A percentile compares a stretch with the other conserved stretches of the same genome.
These are phyloP conservation scores for Detonula confervacea DNA, from an alignment of 352 stramenopile species.

Conservation along the genomic window DNA sequence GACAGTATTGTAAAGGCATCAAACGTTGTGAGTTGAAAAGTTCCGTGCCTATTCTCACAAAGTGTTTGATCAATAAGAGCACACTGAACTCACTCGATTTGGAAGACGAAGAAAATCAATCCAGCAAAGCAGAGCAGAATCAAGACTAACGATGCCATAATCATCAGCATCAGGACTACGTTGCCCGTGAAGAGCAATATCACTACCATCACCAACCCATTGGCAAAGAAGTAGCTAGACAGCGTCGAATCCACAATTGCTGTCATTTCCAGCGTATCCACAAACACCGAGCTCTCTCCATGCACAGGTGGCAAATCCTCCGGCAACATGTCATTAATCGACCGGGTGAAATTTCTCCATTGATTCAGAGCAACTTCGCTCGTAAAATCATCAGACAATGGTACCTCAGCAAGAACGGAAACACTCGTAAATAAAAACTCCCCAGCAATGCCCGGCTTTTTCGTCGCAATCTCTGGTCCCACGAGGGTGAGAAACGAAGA, in stretches of 20 bases:
- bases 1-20: neutral
- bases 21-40: neutral
- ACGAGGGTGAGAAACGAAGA: slow-evolving; percentile 12
- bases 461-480: slow-evolving; percentile 32
- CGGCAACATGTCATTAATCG: slow-evolving; percentile 29
- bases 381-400: neutral
- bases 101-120: slow-evolving; percentile 23
- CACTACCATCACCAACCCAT: slow-evolving; percentile 28
- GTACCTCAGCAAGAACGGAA: slow-evolving; percentile 27
- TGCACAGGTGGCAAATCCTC: slow-evolving; percentile 16
- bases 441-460: slow-evolving; percentile 25
- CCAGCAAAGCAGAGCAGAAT: slow-evolving; percentile 35
- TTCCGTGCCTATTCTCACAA: neutral
- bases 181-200: slow-evolving; percentile 37
- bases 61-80: neutral
- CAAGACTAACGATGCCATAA: slow-evolving; percentile 19
- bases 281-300: slow-evolving; percentile 10
- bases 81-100: slow-evolving; percentile 21
- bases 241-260: slow-evolving; percentile 43
- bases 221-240: slow-evolving; percentile 37
- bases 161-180: slow-evolving; percentile 30
- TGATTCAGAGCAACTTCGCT: slow-evolving; percentile 2
- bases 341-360: slow-evolving; percentile 22
- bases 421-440: slow-evolving; percentile 36
- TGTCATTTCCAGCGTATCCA: slow-evolving; percentile 8